phyloP scores from a whole-genome alignment of 345 rosid species.

The Hevea brasiliensis region DNA sequence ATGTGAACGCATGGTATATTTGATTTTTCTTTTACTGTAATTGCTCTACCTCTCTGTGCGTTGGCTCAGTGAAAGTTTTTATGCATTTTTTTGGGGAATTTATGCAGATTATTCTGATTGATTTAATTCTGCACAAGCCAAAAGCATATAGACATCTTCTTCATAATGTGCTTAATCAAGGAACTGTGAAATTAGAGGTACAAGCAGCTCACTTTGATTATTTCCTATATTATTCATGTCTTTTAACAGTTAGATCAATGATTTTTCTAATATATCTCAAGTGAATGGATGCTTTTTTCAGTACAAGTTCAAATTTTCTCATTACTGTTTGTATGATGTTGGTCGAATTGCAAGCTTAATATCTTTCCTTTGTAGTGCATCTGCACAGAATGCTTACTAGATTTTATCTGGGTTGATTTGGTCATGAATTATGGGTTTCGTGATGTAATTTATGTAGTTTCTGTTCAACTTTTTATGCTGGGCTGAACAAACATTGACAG shows the following conservation, averaged over 20 bases:
- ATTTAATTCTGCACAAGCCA: slow-evolving; percentile 80
- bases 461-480: neutral
- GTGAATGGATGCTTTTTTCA: neutral
- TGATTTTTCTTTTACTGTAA: neutral
- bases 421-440: neutral
- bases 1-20: slow-evolving; percentile 69
- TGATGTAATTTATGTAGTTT: neutral
- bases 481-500: neutral
- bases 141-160: slow-evolving; percentile 77
- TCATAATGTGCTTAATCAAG: slow-evolving; percentile 52
- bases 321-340: too few relatives aligned
- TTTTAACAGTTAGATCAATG: neutral
- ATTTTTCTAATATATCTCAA: neutral
- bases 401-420: neutral
- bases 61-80: neutral
- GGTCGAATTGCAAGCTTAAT: slow-evolving; percentile 1
- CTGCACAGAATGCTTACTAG: neutral
- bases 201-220: neutral
- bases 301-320: too few relatives aligned
- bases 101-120: slow-evolving; percentile 71
- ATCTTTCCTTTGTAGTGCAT: neutral
- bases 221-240: neutral
- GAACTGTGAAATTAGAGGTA: slow-evolving; percentile 54
- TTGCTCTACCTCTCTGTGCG: neutral
- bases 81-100: neutral